Conservation (phyloP, 1,139 yeast species). For the Taphrina flavorubra region DNA sequence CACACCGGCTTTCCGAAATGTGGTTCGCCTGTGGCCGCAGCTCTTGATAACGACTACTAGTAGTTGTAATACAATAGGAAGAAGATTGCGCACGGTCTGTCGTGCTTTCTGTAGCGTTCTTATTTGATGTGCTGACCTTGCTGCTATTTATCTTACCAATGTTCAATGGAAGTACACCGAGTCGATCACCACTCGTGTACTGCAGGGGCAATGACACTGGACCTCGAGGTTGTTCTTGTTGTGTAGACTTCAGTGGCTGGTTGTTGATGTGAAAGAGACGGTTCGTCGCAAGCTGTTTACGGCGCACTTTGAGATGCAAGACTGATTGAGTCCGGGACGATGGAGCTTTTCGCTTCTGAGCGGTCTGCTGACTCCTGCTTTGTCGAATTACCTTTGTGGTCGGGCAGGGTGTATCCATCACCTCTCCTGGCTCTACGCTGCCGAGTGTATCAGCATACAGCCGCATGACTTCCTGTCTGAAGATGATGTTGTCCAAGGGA, state of each 20-base stretch:
- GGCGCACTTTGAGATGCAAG: background rate
- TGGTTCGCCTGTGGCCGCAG: background rate
- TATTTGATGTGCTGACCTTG: background rate
- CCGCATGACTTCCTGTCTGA: slow-evolving; percentile 2
- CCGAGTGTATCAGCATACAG: slow-evolving; percentile 2
- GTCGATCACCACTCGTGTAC: background rate
- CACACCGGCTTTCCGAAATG: background rate
- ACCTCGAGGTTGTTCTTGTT: background rate
- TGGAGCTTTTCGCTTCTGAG: background rate
- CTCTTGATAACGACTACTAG: background rate
- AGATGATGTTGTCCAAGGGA: slow-evolving; percentile 3
- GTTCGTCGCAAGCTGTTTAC: background rate
- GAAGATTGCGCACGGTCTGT: no score
- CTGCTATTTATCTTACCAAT: background rate
- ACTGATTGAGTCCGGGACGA: background rate
- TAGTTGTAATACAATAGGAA: background rate
- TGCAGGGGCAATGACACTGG: background rate
- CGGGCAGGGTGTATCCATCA: background rate
- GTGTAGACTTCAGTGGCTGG: background rate
- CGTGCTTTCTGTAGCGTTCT: no score
- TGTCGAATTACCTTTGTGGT: background rate
- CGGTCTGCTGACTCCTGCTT: background rate
- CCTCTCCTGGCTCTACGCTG: background rate
- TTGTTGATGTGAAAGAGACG: background rate
- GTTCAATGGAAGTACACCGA: background rate